Conservation (phyloP, 371 early-diverging fungal genomes). For the Rhizopus microsporus region DNA sequence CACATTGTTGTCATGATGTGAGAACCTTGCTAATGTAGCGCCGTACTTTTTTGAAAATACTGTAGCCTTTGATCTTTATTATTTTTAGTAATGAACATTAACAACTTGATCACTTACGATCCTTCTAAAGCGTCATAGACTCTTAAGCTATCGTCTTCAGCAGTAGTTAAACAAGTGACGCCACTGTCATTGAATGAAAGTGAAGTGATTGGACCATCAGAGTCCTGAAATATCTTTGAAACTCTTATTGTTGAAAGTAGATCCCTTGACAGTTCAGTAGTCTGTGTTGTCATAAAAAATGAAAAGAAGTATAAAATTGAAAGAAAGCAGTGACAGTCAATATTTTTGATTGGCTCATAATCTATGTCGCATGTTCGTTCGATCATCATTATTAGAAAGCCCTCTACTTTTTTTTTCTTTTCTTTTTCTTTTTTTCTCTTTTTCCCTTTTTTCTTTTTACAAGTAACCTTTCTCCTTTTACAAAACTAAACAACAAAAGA, state of each 20-base stretch:
- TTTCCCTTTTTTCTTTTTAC: too few relatives aligned
- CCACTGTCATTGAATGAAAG: slow-evolving; percentile 79
- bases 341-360: slow-evolving; percentile 1
- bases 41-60: slow-evolving; percentile 80
- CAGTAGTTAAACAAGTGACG: slow-evolving; percentile 70
- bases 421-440: too few relatives aligned
- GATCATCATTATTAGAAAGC: not conserved
- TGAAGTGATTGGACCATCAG: slow-evolving; percentile 67
- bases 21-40: slow-evolving; percentile 77
- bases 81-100: not conserved
- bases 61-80: not conserved
- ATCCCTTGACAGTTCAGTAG: slow-evolving; percentile 33
- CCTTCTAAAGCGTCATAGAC: slow-evolving; percentile 78
- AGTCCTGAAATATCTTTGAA: slow-evolving; percentile 72
- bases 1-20: slow-evolving; percentile 73
- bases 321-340: not conserved
- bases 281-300: slow-evolving; percentile 12
- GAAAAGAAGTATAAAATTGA: not conserved
- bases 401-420: not conserved
- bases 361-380: not conserved
- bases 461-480: not conserved
- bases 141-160: slow-evolving; percentile 80
- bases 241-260: slow-evolving; percentile 39
- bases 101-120: slow-evolving; percentile 51
- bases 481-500: slow-evolving; percentile 2